Evolutionary conservation across 140 eudicot genomes (phyloP), one percentile per base, ranked within the genome.

Genomic region (Ambrosia hybrid): DNA sequence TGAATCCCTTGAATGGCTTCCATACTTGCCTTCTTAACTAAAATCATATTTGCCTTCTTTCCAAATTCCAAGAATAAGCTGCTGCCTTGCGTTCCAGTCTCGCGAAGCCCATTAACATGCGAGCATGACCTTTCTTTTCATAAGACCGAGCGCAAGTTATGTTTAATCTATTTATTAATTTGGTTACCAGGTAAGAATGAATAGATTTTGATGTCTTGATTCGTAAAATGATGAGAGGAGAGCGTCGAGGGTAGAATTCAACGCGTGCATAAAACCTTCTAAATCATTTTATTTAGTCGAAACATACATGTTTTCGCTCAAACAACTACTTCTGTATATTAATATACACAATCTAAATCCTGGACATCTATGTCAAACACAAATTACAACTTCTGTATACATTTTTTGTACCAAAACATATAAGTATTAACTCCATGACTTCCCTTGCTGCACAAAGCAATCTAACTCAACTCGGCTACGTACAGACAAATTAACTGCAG

Each of bases 1-100:
- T 65, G 82, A 94, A 79, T 86, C 87, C 0, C 97, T 94, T 2
- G 83, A 90, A 37, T 94, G 99, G 99, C 73, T 79, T 49, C 90
- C 95, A 17, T 51, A 68, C 38, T 62, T 76, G 9, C 12, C 21
- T 55, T 73, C 12, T 51, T 76, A 67, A 80, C 14, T 43, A 11
- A 60, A 17, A 48, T 37, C 48, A 17, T 16, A 51, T 9, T 16
- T 17, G 9, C 2, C 10, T 37, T 70, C 2, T 51, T 57, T 39
- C 17, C 33, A 39, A 37, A 9, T 26, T 14, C 3, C 12, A 26
- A 69, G 57, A 65, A 75, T 67, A 77, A 77, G 10, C 9, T 5
- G 12, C 45, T 4, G 13, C 7, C 11, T 39, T 41, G 6, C 9
- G 12, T 13, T 2, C 0, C 15, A n/a, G 17, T 57, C 16, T 51